phyloP scores from a whole-genome alignment of 179 eudicot species.

The Silene vulgaris region DNA sequence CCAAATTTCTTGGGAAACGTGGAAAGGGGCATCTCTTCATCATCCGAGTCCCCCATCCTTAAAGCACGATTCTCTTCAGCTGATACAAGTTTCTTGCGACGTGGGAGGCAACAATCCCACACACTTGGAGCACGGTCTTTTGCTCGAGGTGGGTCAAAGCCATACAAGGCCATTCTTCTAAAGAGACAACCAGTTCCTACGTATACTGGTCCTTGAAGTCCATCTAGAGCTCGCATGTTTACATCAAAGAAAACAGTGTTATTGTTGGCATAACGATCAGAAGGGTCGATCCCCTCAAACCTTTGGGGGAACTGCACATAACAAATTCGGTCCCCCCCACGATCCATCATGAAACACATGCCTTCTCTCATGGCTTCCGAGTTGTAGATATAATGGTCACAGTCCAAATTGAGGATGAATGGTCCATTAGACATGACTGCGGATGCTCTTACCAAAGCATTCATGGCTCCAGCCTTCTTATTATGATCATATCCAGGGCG shows the following conservation, averaged over 20 bases:
- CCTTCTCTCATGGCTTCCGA: conserved; percentile 88
- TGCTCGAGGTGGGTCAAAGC: conserved; percentile 84
- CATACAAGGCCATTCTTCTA: conserved; percentile 75
- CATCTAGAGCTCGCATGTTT: conserved; percentile 92
- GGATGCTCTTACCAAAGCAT: conserved; percentile 83
- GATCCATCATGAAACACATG: conserved; percentile 98
- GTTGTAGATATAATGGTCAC: conserved; percentile 90
- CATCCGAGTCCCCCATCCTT: conserved; percentile 76
- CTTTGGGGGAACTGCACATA: conserved; percentile 90
- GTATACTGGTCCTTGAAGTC: conserved; percentile 89
- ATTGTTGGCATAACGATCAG: conserved; percentile 86
- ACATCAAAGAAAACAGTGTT: conserved; percentile 95
- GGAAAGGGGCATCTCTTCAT: conserved; percentile 74
- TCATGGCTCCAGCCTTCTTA: conserved; percentile 97
- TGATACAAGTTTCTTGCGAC: conserved; percentile 35
- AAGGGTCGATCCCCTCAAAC: conserved; percentile 89
- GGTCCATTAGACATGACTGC: conserved; percentile 95
- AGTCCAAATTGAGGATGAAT: conserved; percentile 84
- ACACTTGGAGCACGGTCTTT: conserved; percentile 62
- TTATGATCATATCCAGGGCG: conserved; percentile 92
- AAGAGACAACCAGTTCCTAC: conserved; percentile 94
- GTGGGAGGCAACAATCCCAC: conserved; percentile 62
- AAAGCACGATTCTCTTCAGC: conserved; percentile 68
- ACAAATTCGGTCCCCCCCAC: conserved; percentile 88
- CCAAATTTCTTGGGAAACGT: conserved; percentile 73